phyloP scores from a whole-genome alignment of 2,329 filamentous ascomycete species.

The Aureobasidium sp. region DNA sequence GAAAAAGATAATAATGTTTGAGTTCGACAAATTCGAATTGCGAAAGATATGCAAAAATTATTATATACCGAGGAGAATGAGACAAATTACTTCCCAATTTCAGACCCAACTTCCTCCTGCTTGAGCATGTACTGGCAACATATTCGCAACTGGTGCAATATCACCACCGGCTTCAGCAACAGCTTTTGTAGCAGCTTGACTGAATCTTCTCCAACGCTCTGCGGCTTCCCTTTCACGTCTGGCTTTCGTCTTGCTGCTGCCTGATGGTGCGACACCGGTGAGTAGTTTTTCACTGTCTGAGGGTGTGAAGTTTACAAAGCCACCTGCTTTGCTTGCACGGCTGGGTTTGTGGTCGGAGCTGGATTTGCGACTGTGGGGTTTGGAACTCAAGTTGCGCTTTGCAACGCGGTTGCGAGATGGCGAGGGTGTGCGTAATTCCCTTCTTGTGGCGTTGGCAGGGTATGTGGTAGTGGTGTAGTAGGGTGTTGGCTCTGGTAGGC shows the following conservation, averaged over 20 bases:
- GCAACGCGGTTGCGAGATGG: conserved; percentile 28
- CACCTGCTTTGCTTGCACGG: conserved; percentile 39
- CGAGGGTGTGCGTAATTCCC: conserved; percentile 27
- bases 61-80: conserved; percentile 1
- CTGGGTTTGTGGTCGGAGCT: neutral
- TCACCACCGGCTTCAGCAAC: conserved; percentile 78
- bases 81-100: neutral
- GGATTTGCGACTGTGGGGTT: conserved; percentile 4
- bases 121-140: neutral
- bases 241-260: conserved; percentile 95
- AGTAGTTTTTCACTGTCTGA: conserved; percentile 82
- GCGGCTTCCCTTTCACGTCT: conserved; percentile 87
- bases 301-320: conserved; percentile 93
- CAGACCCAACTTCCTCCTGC: neutral
- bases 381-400: conserved; percentile 22
- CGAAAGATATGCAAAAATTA: neutral
- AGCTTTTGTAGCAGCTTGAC: conserved; percentile 73
- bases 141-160: conserved; percentile 31
- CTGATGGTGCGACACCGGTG: conserved; percentile 91
- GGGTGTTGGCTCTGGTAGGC: neutral
- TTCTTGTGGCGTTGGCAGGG: neutral
- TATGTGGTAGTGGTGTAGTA: conserved; percentile 21
- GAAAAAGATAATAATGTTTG: neutral
- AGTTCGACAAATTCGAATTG: neutral
- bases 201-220: conserved; percentile 76